Percentiles rank a stretch among this genome's conserved stretches.
Evolutionary conservation across 768 basidiomycete genomes (phyloP).

Genomic region (Lentinula lateritia): DNA sequence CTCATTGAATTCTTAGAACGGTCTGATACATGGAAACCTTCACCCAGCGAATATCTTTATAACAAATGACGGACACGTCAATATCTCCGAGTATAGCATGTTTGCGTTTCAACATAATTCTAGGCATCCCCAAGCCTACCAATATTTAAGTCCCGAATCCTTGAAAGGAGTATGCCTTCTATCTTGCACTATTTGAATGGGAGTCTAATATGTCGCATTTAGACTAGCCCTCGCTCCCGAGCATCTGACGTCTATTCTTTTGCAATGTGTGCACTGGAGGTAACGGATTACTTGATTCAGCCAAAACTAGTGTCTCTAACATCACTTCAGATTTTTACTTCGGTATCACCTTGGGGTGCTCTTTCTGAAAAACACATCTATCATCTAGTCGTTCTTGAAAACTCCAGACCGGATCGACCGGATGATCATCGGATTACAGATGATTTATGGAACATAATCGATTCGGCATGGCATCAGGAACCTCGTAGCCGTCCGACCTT

Average conservation of each 20-base stretch:
- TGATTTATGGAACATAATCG: conserved; percentile 19
- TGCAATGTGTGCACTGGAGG: conserved; percentile 21
- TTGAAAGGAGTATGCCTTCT: conserved; percentile 21
- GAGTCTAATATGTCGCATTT: background rate
- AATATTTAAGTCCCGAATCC: conserved; percentile 22
- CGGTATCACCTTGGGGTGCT: conserved; percentile 18
- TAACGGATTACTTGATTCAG: conserved; percentile 2
- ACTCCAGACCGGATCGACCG: conserved; percentile 21
- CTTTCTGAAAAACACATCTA: conserved; percentile 20
- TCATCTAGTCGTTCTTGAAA: conserved; percentile 18
- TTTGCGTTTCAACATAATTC: conserved; percentile 14
- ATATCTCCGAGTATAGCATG: conserved; percentile 19
- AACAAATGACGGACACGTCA: conserved; percentile 10
- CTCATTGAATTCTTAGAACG: conserved; percentile 9
- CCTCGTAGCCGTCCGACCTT: conserved; percentile 20
- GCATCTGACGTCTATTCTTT: conserved; percentile 23
- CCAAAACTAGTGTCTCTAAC: background rate
- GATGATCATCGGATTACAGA: conserved; percentile 17
- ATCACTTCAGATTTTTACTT: conserved; percentile 17
- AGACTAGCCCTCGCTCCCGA: conserved; percentile 15
- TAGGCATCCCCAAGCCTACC: conserved; percentile 13
- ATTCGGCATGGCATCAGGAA: conserved; percentile 20
- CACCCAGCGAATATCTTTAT: conserved; percentile 20
- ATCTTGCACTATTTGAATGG: background rate
- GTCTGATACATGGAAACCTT: conserved; percentile 19